Evolutionary conservation across 1,284 basidiomycete species (phyloP).

Genomic region (Ganoderma lingzhi): DNA sequence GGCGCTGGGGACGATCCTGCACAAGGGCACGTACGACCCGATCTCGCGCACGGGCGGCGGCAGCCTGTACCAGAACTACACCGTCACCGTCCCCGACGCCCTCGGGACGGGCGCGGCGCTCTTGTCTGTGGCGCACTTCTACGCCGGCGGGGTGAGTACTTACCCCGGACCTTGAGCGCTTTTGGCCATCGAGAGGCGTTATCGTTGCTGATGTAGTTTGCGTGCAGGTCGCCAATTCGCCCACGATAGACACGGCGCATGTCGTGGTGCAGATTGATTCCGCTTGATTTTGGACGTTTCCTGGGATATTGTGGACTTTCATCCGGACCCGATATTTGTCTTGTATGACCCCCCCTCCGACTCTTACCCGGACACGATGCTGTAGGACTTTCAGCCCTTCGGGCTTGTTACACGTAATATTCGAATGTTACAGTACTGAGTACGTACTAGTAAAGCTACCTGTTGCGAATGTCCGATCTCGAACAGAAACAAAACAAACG

Average conservation of each 20-base stretch:
- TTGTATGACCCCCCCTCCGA: not conserved
- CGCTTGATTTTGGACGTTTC: not conserved
- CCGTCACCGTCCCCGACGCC: not conserved
- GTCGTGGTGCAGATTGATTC: conserved; percentile 2
- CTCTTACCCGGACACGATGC: not conserved
- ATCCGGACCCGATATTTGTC: not conserved
- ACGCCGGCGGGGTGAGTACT: conserved; percentile 6
- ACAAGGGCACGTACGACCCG: conserved; percentile 1
- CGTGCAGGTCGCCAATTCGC: conserved; percentile 4
- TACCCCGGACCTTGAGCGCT: not conserved
- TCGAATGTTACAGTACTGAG: not conserved
- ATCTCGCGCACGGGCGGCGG: conserved; percentile 6
- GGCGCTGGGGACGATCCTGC: not conserved
- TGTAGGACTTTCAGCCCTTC: not conserved
- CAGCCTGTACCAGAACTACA: conserved; percentile 9
- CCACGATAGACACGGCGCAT: not conserved
- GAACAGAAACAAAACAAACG: not conserved
- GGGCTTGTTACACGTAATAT: not conserved
- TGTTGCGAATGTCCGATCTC: not conserved
- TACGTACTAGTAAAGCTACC: not conserved
- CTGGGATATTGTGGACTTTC: not conserved
- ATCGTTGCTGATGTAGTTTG: not conserved
- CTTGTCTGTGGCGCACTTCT: conserved; percentile 10
- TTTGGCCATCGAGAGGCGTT: not conserved
- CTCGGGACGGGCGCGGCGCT: not conserved